Evolutionary conservation across 805 yeast genomes (phyloP), one percentile per base, ranked within the genome.

Genomic region (fission yeast (Schizosaccharomyces pombe)): DNA sequence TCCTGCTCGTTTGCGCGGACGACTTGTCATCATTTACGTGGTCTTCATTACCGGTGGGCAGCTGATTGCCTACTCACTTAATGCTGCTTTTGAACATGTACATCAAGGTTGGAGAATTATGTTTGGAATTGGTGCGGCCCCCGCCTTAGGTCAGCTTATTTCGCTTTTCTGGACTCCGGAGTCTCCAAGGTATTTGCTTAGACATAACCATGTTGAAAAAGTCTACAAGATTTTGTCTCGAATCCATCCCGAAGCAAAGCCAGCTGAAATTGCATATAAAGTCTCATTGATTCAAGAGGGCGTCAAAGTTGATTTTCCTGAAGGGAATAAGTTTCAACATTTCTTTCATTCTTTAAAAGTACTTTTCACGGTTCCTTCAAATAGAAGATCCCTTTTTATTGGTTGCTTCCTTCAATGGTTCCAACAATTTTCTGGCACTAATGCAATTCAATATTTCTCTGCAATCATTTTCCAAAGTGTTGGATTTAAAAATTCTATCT

Each of bases 401-500:
- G 89, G 87, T 8, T 85, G 95, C 71, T 94, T 91, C 37, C 70
- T 89, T 60, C 96, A 89, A 69, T 95, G 93, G 57, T 82, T 89
- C 62, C 96, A 87, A 70, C 97, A 87, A 69, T 86, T 87, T 62
- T 83, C 94, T 16, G 96, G 96, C 60, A 87, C 87, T 77, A 87
- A 87, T 69, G 84, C 95, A 2, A 74, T 87, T 61, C 83, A 87
- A 93, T 87, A 87, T 70, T 87, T 86, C 67, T 81, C 93, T 53
- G 79, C 93, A 34, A 87, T 96, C 1, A 82, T 87, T 60, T 87
- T 87, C 64, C 80, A 85, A 67, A 79, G 89, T 52, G 83, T 86
- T 54, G 97, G 96, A 2, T 87, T 87, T 64, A 29, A 49, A 9
- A 78, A 87, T 65, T 75, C 96, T 11, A 81, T 94, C n/a, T 94